Evolutionary conservation across 2,329 filamentous ascomycete genomes (phyloP).

Genomic region (Ophiostoma piceae): DNA sequence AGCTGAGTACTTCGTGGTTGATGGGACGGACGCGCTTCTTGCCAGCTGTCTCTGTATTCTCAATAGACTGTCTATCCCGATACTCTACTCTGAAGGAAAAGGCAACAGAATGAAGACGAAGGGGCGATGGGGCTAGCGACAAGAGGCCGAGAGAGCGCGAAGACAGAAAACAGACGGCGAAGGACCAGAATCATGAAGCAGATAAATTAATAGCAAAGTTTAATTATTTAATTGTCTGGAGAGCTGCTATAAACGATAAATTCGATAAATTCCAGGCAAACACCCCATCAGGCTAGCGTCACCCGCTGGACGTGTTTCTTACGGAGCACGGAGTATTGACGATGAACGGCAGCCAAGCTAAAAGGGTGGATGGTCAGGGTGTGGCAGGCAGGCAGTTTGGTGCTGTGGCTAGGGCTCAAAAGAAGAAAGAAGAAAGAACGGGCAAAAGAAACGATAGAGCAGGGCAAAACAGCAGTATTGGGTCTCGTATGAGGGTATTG

Average conservation of each 20-base stretch:
- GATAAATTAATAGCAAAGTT: not conserved
- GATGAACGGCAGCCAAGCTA: conserved; percentile 14
- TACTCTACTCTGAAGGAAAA: no score
- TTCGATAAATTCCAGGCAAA: not conserved
- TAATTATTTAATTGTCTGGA: not conserved
- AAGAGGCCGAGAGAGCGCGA: conserved; percentile 15
- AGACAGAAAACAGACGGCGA: not conserved
- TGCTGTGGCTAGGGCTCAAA: not conserved
- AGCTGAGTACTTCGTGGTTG: not conserved
- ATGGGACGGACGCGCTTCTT: no score
- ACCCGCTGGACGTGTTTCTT: conserved; percentile 13
- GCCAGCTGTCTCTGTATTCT: no score
- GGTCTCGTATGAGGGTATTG: not conserved
- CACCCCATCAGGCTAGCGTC: not conserved
- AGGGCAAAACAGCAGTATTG: not conserved
- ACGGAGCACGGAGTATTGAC: conserved; percentile 14
- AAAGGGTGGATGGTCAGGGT: conserved; percentile 10
- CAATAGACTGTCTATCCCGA: no score
- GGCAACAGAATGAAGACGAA: not conserved
- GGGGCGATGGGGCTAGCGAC: conserved; percentile 15
- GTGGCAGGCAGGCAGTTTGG: not conserved
- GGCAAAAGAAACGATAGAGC: not conserved
- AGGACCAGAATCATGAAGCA: not conserved
- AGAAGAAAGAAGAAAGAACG: not conserved
- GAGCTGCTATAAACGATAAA: not conserved